Evolutionary conservation across 2,329 filamentous ascomycete genomes (phyloP).

Genomic region (Botrytis galanthina): DNA sequence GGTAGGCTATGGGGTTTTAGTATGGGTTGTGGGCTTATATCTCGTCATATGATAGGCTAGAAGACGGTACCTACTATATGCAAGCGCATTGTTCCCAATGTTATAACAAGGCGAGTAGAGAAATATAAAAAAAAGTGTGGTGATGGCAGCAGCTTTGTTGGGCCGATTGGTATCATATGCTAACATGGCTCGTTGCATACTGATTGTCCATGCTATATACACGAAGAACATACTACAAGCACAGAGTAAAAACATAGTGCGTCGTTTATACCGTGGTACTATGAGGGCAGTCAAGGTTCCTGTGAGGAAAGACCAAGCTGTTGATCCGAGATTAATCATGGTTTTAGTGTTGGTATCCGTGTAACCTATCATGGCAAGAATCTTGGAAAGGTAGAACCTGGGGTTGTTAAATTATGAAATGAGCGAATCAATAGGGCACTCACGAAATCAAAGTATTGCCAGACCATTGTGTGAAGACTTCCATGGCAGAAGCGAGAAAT

Average conservation of each 20-base stretch:
- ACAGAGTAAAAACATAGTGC: constrained; percentile 53
- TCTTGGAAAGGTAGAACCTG: constrained; percentile 46
- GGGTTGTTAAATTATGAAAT: background rate
- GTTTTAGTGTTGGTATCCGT: constrained; percentile 39
- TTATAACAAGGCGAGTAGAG: constrained; percentile 60
- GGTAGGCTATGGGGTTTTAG: constrained; percentile 43
- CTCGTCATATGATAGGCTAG: background rate
- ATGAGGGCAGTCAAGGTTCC: constrained; percentile 44
- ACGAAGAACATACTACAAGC: constrained; percentile 52
- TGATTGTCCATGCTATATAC: constrained; percentile 57
- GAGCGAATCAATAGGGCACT: background rate
- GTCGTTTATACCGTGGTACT: constrained; percentile 45
- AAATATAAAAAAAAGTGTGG: constrained; percentile 58
- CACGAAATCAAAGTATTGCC: constrained; percentile 48
- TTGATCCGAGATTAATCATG: constrained; percentile 47
- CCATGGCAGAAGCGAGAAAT: constrained; percentile 49
- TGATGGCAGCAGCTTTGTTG: constrained; percentile 27
- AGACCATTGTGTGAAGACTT: constrained; percentile 54
- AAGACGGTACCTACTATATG: constrained; percentile 49
- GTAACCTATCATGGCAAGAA: constrained; percentile 31
- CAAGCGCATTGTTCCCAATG: constrained; percentile 64
- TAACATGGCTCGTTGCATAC: constrained; percentile 43
- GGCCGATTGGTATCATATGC: constrained; percentile 36
- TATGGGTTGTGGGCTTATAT: background rate
- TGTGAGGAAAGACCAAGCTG: constrained; percentile 46